Base-by-base conservation (phyloP, 306 rosid genomes). In the Castanospermum australe region DNA sequence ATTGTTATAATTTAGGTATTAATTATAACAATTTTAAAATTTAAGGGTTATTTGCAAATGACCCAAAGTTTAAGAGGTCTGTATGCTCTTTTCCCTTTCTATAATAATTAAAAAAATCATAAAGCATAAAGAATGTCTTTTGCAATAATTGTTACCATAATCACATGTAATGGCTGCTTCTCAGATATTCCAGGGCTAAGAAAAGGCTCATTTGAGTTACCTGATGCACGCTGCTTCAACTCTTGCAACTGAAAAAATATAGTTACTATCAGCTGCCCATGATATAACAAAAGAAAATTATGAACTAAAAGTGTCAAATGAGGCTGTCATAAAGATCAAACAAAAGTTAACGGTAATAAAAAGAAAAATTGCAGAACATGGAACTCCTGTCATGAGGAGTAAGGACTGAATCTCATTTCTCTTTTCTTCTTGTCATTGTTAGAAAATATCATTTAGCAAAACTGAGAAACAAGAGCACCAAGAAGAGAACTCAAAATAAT, bases 141-240 rank as follows among this genome's bases (percentile, higher is more conserved):
- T 48, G 62, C 60, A 60, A 61, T 73, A 61, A 76, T 14, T 41
- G 73, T 88, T 89, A 96, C 99, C 98, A 96, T 91, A 73, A 91
- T 75, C 61, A 96, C 98, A 70, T 96, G 99, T 86, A 96, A 83
- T 17, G 99, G 99, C 83, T 91, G 96, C 93, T 89, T 96, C 75
- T 93, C 99, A 76, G 97, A 91, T 71, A 96, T 89, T 75, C 99
- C 99, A 62, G 98, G 99, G 74, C 76, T 93, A 81, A 93, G 79
- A 89, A 90, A 91, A 71, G 90, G 68, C 76, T 91, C 96, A 18
- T 96, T 96, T 70, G 79, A 35, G 84, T 89, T 93, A 60, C 92
- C 97, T 17, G 92, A 84, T 55, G 91, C 98, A 62, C 97, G 97
- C 84, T 93, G 94, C 89, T 93, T 91, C 88, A 96, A 84, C 81